Percentiles rank a stretch among this genome's conserved stretches.
Evolutionary conservation across 164 flowering plant species (phyloP).

Genomic region (Sedum album): DNA sequence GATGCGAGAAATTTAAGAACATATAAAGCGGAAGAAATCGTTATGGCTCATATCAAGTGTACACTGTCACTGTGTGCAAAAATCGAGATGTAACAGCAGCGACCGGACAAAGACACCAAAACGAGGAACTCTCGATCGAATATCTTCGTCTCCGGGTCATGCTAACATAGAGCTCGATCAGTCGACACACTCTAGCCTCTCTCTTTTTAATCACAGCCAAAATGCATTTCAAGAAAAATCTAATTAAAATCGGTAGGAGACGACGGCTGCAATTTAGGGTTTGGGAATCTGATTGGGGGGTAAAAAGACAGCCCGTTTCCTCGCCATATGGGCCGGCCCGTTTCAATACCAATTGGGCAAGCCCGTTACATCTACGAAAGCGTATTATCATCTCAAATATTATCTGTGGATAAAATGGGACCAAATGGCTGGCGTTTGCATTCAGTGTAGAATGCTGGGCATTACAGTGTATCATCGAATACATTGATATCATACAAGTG

Average conservation of each 20-base stretch:
- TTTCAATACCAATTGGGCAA: too few species aligned
- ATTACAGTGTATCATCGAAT: too few species aligned
- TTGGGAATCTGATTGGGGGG: background rate
- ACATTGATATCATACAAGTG: too few species aligned
- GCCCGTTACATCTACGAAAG: too few species aligned
- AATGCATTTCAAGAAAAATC: background rate
- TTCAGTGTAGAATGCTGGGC: too few species aligned
- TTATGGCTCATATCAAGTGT: slow-evolving; percentile 1
- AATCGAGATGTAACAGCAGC: background rate
- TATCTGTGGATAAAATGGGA: too few species aligned
- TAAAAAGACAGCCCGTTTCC: too few species aligned
- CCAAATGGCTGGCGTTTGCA: too few species aligned
- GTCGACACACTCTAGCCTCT: slow-evolving; percentile 1
- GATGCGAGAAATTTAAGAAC: background rate
- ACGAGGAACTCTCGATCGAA: background rate
- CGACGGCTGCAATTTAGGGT: background rate
- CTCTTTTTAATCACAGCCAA: slow-evolving; percentile 3
- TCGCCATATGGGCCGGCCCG: too few species aligned
- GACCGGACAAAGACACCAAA: background rate
- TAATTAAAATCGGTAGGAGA: background rate
- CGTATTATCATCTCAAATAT: too few species aligned
- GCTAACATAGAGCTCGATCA: background rate
- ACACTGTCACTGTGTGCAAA: background rate
- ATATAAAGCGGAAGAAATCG: background rate
- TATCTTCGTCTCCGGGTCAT: background rate